phyloP scores from a whole-genome alignment of 2,329 filamentous ascomycete genomes.

The Verticillium klebahnii region DNA sequence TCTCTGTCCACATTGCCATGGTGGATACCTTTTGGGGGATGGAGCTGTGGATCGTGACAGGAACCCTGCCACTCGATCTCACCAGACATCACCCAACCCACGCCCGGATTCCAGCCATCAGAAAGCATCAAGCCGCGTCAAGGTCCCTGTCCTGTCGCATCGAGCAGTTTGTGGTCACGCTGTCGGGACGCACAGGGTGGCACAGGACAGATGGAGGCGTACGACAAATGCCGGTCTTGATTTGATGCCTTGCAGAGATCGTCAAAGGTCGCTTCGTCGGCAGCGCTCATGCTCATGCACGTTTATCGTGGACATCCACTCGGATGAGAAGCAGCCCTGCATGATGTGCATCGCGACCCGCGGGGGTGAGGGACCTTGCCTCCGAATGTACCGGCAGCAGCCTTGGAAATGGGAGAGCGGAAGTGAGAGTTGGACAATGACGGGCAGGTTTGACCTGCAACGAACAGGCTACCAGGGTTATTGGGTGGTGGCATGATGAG shows the following conservation, averaged over 20 bases:
- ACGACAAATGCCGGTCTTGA: neutral
- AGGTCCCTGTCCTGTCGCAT: neutral
- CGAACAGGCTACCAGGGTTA: neutral
- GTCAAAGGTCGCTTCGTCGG: neutral
- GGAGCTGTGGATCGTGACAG: neutral
- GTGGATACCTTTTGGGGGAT: neutral
- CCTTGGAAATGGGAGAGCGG: neutral
- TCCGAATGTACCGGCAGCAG: neutral
- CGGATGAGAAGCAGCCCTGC: neutral
- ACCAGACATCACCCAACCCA: neutral
- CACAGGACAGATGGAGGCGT: neutral
- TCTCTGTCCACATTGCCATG: neutral
- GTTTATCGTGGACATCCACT: neutral
- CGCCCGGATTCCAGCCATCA: neutral
- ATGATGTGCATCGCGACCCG: neutral
- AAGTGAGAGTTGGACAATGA: neutral
- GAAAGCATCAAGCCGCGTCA: neutral
- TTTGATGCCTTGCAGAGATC: neutral
- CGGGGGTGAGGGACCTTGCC: neutral
- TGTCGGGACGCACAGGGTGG: neutral
- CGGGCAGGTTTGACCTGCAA: neutral
- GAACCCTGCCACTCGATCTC: neutral
- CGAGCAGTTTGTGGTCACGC: neutral
- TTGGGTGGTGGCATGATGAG: neutral
- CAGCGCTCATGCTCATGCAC: neutral